Conservation (phyloP, 2,329 filamentous ascomycete species). For the Trichoderma sp. region DNA sequence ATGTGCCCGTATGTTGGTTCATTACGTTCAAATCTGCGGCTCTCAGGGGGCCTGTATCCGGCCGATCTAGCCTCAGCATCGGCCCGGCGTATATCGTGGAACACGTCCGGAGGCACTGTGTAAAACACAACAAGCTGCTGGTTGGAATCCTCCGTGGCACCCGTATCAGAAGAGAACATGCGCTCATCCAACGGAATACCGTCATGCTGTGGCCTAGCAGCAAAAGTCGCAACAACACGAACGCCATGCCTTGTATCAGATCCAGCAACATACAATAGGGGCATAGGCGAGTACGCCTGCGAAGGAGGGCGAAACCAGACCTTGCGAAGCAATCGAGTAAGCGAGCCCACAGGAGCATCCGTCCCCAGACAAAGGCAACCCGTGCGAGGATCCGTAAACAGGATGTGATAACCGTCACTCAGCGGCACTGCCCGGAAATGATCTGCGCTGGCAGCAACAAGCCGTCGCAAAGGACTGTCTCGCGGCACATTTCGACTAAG, state of each 20-base stretch:
- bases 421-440: conserved; percentile 63
- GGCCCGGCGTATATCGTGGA: conserved; percentile 36
- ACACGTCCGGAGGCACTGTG: conserved; percentile 57
- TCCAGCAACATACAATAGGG: conserved; percentile 54
- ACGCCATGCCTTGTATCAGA: conserved; percentile 57
- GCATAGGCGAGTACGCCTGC: conserved; percentile 34
- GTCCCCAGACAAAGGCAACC: conserved; percentile 58
- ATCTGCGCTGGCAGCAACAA: conserved; percentile 48
- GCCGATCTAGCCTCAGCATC: conserved; percentile 16
- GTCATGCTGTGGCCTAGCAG: conserved; percentile 28
- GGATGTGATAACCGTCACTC: conserved; percentile 62
- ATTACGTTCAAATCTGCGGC: conserved; percentile 1
- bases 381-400: conserved; percentile 61
- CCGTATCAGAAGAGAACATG: not conserved
- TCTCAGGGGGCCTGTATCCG: conserved; percentile 5
- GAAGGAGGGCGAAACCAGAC: conserved; percentile 47
- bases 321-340: conserved; percentile 54
- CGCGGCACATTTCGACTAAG: conserved; percentile 21
- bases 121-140: conserved; percentile 54
- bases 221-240: conserved; percentile 56
- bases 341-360: conserved; percentile 53
- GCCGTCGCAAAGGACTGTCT: conserved; percentile 24
- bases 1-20: conserved; percentile 25
- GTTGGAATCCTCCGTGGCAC: not conserved
- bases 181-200: not conserved